These are phyloP conservation scores for Kockovaella imperatae DNA, from an alignment of 768 basidiomycete genomes.

Conservation along the genomic window DNA sequence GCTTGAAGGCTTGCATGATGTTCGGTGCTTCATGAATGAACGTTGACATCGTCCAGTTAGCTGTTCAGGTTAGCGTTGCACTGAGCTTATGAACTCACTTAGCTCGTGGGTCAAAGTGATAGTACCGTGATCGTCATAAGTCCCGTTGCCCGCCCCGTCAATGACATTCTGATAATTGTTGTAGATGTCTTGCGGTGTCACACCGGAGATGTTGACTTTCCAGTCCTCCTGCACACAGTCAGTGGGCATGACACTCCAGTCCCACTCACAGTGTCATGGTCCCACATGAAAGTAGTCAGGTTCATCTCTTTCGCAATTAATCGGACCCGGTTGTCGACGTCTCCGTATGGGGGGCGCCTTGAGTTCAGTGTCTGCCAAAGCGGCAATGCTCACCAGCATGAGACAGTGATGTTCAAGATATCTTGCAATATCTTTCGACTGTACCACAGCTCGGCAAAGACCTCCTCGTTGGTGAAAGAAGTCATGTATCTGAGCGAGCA, in stretches of 20 bases:
- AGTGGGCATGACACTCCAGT: no score
- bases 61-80: no score
- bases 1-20: slow-evolving; percentile 14
- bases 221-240: no score
- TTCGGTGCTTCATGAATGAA: slow-evolving; percentile 13
- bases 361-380: slow-evolving; percentile 13
- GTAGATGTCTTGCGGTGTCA: background rate
- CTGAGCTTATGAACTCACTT: no score
- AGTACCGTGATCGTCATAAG: background rate
- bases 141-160: background rate
- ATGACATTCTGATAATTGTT: background rate
- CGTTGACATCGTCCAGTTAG: no score
- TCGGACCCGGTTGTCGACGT: slow-evolving; percentile 42
- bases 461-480: slow-evolving; percentile 55
- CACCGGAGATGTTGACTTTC: background rate
- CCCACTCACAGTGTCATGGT: slow-evolving; percentile 29
- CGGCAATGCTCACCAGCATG: slow-evolving; percentile 21
- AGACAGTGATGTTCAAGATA: no score
- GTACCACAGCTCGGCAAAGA: slow-evolving; percentile 74
- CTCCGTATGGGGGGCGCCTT: slow-evolving; percentile 40
- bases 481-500: slow-evolving; percentile 51
- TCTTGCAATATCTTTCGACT: slow-evolving; percentile 68
- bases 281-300: slow-evolving; percentile 36
- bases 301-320: slow-evolving; percentile 34
- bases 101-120: background rate